phyloP scores from a whole-genome alignment of 495 filamentous ascomycete species.

The Hamigera avellanea region DNA sequence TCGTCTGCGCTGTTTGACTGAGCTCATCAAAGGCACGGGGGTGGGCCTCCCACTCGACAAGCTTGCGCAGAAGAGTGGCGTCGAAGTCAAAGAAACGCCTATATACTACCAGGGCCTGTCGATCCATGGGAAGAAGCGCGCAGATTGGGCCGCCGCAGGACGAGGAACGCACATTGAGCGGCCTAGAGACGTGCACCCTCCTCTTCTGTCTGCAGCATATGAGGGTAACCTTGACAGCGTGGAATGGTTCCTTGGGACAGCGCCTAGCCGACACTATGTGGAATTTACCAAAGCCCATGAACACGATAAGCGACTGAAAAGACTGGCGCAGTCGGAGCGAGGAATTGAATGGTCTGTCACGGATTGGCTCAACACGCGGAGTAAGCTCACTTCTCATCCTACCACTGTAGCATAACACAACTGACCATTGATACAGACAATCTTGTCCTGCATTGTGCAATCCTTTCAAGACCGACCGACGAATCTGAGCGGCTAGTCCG shows the following conservation, averaged over 20 bases:
- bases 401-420: neutral
- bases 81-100: conserved; percentile 44
- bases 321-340: conserved; percentile 37
- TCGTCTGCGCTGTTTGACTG: conserved; percentile 29
- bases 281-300: conserved; percentile 48
- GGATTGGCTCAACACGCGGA: conserved; percentile 47
- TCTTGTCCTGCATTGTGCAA: conserved; percentile 53
- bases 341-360: conserved; percentile 48
- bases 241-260: conserved; percentile 60
- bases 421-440: conserved; percentile 29
- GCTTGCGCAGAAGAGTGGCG: conserved; percentile 46
- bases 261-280: conserved; percentile 47
- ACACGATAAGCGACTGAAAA: conserved; percentile 43
- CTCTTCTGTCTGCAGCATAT: conserved; percentile 46
- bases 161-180: conserved; percentile 18
- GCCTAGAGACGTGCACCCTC: conserved; percentile 27
- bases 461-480: conserved; percentile 31
- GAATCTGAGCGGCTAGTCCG: conserved; percentile 41
- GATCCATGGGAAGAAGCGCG: conserved; percentile 60
- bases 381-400: conserved; percentile 13
- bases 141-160: conserved; percentile 48
- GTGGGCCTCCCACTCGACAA: conserved; percentile 54
- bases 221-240: conserved; percentile 45
- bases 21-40: conserved; percentile 42
- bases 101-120: conserved; percentile 60